Base-by-base conservation (phyloP, 2,329 filamentous ascomycete species). In the Fusarium tanahbumbuense region DNA sequence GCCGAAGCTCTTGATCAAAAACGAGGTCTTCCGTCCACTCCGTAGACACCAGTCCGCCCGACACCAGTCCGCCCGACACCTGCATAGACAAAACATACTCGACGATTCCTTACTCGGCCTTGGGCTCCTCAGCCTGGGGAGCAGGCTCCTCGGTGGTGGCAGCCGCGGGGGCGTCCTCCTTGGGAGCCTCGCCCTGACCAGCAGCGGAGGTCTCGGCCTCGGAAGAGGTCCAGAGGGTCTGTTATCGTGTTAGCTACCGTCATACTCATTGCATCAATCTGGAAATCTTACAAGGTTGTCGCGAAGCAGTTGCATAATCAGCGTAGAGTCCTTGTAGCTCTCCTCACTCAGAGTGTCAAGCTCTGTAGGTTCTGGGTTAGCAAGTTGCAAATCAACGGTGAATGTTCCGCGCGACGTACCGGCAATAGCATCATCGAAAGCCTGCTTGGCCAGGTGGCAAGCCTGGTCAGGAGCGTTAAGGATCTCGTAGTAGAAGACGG, bases 401-500 rank as follows among this genome's bases (percentile, higher is more conserved):
- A 30, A 13, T 37, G 16, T 15, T 68, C 44, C 13, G 11, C 16
- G 15, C 23, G 20, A 50, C 68, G 34, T 71, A 70, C 86, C 94
- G 79, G 95, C 95, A 82, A 98, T 98, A 79, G 95, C 95, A 83
- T 98, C 95, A 82, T 98, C 95, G 80, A 98, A 98, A 53, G 96
- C 95, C 88, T 98, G 95, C 91, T 98, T 98, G 84, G 95, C 95
- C 75, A 98, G 91, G 82, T 98, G 95, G 90, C 95, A 98, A 80
- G 95, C 95, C 81, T 97, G 95, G 83, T 98, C 96, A 72, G 95
- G 95, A 45, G 95, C 94, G 88, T 98, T 99, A 79, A 98, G 88
- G 82, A 98, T 99, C 90, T 99, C 96, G 84, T 99, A 99, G 91
- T 98, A 98, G 89, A 98, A 98, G 79, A 98, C 95, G 72, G 94